Percentiles rank a stretch among this genome's conserved stretches.
phyloP scores from a whole-genome alignment of 331 rosid genomes.

The Quercus tomentella region DNA sequence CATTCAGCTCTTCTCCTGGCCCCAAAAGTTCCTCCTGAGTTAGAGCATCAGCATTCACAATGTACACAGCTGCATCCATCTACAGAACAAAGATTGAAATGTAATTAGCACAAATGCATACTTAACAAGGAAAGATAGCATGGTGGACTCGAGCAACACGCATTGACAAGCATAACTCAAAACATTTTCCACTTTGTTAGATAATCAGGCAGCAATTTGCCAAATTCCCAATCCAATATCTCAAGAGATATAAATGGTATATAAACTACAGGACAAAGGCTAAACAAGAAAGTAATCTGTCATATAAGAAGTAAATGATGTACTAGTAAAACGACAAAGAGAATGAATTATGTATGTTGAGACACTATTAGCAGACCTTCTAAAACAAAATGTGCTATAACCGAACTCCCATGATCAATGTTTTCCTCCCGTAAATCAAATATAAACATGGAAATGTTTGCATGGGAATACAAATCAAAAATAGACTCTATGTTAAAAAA shows the following conservation, averaged over 20 bases:
- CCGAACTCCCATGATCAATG: no score
- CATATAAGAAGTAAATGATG: neutral
- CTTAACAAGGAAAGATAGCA: neutral
- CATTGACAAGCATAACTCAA: neutral
- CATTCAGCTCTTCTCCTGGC: constrained; percentile 72
- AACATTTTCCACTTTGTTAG: neutral
- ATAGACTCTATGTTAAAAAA: no score
- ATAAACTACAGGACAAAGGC: no score
- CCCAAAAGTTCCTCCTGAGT: constrained; percentile 62
- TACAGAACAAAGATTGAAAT: constrained; percentile 19
- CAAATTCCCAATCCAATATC: neutral
- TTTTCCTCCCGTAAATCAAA: no score
- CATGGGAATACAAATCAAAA: neutral
- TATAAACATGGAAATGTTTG: no score
- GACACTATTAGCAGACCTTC: no score
- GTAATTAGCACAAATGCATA: neutral
- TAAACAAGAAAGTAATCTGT: no score
- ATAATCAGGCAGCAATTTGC: no score
- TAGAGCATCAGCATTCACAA: constrained; percentile 55
- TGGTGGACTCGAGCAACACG: neutral
- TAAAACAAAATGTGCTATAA: no score
- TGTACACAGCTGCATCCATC: constrained; percentile 79
- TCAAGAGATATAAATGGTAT: neutral
- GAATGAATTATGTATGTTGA: no score
- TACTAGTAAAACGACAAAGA: neutral